Conservation (phyloP, 805 yeast genomes). For the Lipomyces yamanashiensis region DNA sequence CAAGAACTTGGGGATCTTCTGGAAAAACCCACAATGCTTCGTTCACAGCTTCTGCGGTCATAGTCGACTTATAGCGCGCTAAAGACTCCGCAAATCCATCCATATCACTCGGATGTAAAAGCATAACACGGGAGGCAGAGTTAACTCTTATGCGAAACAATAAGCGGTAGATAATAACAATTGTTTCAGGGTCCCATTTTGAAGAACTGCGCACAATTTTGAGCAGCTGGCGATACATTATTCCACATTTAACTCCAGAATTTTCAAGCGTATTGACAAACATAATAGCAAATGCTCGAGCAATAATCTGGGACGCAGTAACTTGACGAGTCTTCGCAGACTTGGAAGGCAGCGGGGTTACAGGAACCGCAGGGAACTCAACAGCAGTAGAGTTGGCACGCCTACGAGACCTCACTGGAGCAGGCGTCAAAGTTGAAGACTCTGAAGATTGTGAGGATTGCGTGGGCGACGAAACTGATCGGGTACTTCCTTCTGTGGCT, state of each 20-base stretch:
- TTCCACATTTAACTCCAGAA: slow-evolving; percentile 47
- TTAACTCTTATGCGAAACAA: slow-evolving; percentile 61
- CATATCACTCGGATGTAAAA: slow-evolving; percentile 62
- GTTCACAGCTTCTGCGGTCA: slow-evolving; percentile 39
- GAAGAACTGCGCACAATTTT: slow-evolving; percentile 35
- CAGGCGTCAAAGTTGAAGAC: neutral
- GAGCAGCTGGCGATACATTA: slow-evolving; percentile 46
- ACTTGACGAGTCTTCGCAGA: neutral
- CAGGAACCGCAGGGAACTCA: neutral
- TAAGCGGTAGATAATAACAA: slow-evolving; percentile 55
- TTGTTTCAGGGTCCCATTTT: slow-evolving; percentile 37
- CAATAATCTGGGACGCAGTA: slow-evolving; percentile 34
- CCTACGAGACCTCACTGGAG: neutral
- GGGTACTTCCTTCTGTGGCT: neutral
- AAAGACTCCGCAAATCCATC: slow-evolving; percentile 68
- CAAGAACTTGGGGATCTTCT: slow-evolving; percentile 57
- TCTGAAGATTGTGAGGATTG: neutral
- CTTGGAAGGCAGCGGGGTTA: neutral
- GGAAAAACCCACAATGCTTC: slow-evolving; percentile 63
- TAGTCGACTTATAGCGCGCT: slow-evolving; percentile 52
- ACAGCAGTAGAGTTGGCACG: neutral
- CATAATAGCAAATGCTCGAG: slow-evolving; percentile 39
- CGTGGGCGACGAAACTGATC: neutral
- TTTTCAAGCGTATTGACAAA: slow-evolving; percentile 48
- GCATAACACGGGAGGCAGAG: slow-evolving; percentile 51